Conservation (phyloP, 2,329 filamentous ascomycete genomes). For the Neonectria hederae region DNA sequence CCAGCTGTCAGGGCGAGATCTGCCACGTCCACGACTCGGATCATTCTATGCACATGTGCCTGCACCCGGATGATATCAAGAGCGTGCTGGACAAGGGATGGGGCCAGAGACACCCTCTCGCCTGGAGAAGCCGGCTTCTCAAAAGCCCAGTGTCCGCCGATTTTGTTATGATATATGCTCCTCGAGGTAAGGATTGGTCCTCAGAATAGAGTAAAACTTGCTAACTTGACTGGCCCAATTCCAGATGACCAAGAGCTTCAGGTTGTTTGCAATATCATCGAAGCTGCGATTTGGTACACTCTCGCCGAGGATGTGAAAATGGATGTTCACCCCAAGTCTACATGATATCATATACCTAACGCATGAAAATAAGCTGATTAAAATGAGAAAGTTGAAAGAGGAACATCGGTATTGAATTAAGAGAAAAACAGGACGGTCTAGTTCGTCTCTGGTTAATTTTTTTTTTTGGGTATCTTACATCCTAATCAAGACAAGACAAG, state of each 20-base stretch:
- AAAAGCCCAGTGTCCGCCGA: constrained; percentile 75
- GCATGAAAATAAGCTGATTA: not conserved
- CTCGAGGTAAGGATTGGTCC: constrained; percentile 59
- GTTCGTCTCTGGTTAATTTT: constrained; percentile 13
- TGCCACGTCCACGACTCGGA: constrained; percentile 83
- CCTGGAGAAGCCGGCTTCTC: constrained; percentile 70
- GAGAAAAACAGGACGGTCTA: not conserved
- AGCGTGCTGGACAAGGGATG: constrained; percentile 79
- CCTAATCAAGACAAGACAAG: constrained; percentile 24
- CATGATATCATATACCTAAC: constrained; percentile 5
- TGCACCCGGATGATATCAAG: constrained; percentile 81
- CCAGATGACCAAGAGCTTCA: constrained; percentile 72
- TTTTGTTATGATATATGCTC: constrained; percentile 86
- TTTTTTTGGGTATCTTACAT: constrained; percentile 42
- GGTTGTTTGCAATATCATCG: constrained; percentile 74
- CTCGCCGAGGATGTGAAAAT: constrained; percentile 56
- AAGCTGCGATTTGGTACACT: constrained; percentile 77
- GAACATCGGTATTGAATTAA: not conserved
- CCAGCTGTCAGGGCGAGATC: constrained; percentile 81
- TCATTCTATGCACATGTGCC: constrained; percentile 79
- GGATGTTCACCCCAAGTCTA: constrained; percentile 29
- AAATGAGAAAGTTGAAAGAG: not conserved
- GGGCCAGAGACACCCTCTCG: constrained; percentile 77
- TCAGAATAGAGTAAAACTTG: not conserved
- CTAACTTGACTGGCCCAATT: constrained; percentile 5